Evolutionary conservation across 805 yeast genomes (phyloP).

Genomic region (Metschnikowia peoriensis): DNA sequence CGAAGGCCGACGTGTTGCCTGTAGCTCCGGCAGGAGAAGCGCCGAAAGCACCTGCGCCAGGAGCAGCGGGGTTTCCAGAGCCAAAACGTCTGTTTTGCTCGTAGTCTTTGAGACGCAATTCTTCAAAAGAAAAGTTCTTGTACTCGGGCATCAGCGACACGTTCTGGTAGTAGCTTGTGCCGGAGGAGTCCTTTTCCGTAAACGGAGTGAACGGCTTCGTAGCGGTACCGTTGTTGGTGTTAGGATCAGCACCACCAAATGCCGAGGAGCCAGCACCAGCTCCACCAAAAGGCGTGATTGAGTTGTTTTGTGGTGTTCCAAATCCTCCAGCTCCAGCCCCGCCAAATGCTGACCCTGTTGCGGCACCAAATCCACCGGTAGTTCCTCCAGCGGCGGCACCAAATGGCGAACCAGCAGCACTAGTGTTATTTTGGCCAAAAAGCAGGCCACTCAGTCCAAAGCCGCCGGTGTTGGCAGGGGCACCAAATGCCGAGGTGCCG

Average conservation of each 20-base stretch:
- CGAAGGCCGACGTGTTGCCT: slow-evolving; percentile 10
- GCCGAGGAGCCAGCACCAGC: slow-evolving; percentile 23
- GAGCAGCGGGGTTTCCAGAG: slow-evolving; percentile 27
- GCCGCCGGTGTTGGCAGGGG: slow-evolving; percentile 5
- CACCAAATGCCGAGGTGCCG: slow-evolving; percentile 13
- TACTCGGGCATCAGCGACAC: slow-evolving; percentile 92
- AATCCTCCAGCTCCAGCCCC: slow-evolving; percentile 18
- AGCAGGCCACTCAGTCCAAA: slow-evolving; percentile 28
- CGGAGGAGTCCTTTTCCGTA: slow-evolving; percentile 68
- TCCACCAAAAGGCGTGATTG: slow-evolving; percentile 20
- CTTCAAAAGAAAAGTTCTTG: slow-evolving; percentile 76
- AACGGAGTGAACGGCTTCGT: slow-evolving; percentile 65
- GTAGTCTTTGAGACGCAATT: slow-evolving; percentile 86
- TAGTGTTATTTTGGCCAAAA: slow-evolving; percentile 28
- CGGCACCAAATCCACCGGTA: slow-evolving; percentile 20
- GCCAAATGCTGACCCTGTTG: slow-evolving; percentile 14
- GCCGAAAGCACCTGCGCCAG: slow-evolving; percentile 26
- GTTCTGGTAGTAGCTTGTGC: slow-evolving; percentile 61
- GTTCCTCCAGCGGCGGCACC: slow-evolving; percentile 18
- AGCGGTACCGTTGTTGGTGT: slow-evolving; percentile 63
- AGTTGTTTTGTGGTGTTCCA: slow-evolving; percentile 22
- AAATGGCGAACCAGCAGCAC: slow-evolving; percentile 15
- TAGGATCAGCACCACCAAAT: slow-evolving; percentile 24
- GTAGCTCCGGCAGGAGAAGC: slow-evolving; percentile 9
- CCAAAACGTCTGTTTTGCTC: slow-evolving; percentile 67